Evolutionary conservation across 805 yeast genomes (phyloP).

Genomic region (Tetrapisispora pingtungensis): DNA sequence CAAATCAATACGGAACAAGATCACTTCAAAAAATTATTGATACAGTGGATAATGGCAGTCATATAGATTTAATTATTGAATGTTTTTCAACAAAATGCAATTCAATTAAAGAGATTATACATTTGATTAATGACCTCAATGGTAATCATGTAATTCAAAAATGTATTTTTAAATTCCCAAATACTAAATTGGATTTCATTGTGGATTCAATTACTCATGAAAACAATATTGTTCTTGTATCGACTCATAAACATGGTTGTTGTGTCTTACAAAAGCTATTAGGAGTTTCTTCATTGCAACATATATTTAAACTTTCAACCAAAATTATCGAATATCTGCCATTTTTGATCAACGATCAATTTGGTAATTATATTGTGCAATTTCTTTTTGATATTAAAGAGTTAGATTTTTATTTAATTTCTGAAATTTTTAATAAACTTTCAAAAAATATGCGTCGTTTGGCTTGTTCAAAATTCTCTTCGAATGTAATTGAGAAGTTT

Average conservation of each 20-base stretch:
- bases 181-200: slow-evolving; percentile 58
- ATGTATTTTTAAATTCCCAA: slow-evolving; percentile 58
- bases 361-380: slow-evolving; percentile 77
- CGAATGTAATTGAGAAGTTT: slow-evolving; percentile 93
- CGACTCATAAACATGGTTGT: slow-evolving; percentile 80
- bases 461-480: slow-evolving; percentile 82
- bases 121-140: slow-evolving; percentile 63
- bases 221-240: slow-evolving; percentile 49
- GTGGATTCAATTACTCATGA: slow-evolving; percentile 52
- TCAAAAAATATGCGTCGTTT: slow-evolving; percentile 34
- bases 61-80: slow-evolving; percentile 40
- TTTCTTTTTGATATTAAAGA: slow-evolving; percentile 58
- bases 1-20: slow-evolving; percentile 76
- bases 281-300: slow-evolving; percentile 48
- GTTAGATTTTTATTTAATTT: slow-evolving; percentile 35
- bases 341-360: slow-evolving; percentile 64
- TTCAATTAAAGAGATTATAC: slow-evolving; percentile 46
- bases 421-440: slow-evolving; percentile 28
- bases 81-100: slow-evolving; percentile 36
- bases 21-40: slow-evolving; percentile 73
- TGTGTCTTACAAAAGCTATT: slow-evolving; percentile 70
- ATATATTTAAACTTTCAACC: slow-evolving; percentile 46
- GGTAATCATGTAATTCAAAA: slow-evolving; percentile 81
- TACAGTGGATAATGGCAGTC: slow-evolving; percentile 45
- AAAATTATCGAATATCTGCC: slow-evolving; percentile 47